Evolutionary conservation across 768 basidiomycete genomes (phyloP).

Genomic region (Boletus insuetus): DNA sequence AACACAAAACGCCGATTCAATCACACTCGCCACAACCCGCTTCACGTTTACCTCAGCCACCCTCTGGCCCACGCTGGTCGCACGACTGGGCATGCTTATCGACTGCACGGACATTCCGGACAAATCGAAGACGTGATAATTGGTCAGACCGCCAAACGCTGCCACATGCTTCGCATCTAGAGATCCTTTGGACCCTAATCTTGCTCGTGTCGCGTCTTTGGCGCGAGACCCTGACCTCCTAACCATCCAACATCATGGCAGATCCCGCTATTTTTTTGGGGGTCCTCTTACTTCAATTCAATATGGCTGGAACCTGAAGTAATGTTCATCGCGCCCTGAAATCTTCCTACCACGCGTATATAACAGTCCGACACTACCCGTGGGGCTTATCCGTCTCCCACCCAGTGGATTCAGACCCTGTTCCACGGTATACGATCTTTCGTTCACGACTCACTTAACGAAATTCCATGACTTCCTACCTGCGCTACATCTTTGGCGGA

Average conservation of each 20-base stretch:
- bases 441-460: constrained; percentile 18
- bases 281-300: constrained; percentile 26
- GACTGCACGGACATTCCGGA: constrained; percentile 23
- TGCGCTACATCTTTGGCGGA: constrained; percentile 47
- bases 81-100: constrained; percentile 17
- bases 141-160: constrained; percentile 7
- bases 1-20: constrained; percentile 26
- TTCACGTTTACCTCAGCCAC: constrained; percentile 31
- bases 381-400: constrained; percentile 7
- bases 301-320: constrained; percentile 22
- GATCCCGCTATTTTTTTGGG: constrained; percentile 28
- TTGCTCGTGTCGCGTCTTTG: constrained; percentile 14
- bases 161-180: constrained; percentile 1
- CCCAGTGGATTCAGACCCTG: constrained; percentile 6
- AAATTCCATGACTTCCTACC: constrained; percentile 45
- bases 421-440: constrained; percentile 16
- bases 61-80: constrained; percentile 10
- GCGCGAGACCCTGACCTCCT: constrained; percentile 17
- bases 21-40: constrained; percentile 14
- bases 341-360: constrained; percentile 23
- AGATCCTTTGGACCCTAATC: constrained; percentile 14
- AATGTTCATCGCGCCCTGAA: constrained; percentile 23
- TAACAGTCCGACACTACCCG: constrained; percentile 14
- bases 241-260: constrained; percentile 11
- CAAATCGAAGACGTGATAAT: constrained; percentile 34